Conservation (phyloP, 1,284 basidiomycete species). For the Clitocybe nebularis region DNA sequence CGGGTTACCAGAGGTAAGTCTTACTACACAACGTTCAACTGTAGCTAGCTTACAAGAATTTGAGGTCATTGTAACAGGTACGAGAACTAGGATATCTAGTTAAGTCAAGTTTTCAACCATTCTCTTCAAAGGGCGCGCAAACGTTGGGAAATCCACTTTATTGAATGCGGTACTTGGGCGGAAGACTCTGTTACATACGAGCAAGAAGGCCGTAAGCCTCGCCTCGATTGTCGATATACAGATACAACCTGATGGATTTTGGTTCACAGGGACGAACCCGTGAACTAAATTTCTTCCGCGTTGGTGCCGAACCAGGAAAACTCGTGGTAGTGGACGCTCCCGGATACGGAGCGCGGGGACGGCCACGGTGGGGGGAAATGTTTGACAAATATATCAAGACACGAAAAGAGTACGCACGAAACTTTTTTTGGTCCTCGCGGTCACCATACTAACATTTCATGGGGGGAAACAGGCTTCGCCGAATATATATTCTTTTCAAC, state of each 20-base stretch:
- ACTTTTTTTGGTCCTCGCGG: background rate
- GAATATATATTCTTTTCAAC: conserved; percentile 69
- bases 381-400: conserved; percentile 61
- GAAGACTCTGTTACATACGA: conserved; percentile 53
- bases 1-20: conserved; percentile 48
- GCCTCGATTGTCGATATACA: conserved; percentile 2
- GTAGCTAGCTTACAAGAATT: no score
- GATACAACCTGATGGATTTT: background rate
- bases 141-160: conserved; percentile 71
- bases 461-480: conserved; percentile 57
- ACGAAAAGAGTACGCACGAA: conserved; percentile 50
- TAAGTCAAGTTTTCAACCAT: background rate
- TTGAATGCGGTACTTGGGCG: conserved; percentile 65
- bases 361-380: conserved; percentile 66
- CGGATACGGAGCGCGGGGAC: conserved; percentile 71
- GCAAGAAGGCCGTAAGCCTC: conserved; percentile 59
- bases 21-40: conserved; percentile 9
- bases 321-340: conserved; percentile 72
- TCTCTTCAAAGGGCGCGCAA: conserved; percentile 45
- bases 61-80: conserved; percentile 53
- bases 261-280: conserved; percentile 61
- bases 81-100: conserved; percentile 6
- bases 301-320: conserved; percentile 51
- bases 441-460: conserved; percentile 2
- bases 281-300: conserved; percentile 65